phyloP scores from a whole-genome alignment of 192 early-diverging fungal genomes.

The Glomus cerebriforme region DNA sequence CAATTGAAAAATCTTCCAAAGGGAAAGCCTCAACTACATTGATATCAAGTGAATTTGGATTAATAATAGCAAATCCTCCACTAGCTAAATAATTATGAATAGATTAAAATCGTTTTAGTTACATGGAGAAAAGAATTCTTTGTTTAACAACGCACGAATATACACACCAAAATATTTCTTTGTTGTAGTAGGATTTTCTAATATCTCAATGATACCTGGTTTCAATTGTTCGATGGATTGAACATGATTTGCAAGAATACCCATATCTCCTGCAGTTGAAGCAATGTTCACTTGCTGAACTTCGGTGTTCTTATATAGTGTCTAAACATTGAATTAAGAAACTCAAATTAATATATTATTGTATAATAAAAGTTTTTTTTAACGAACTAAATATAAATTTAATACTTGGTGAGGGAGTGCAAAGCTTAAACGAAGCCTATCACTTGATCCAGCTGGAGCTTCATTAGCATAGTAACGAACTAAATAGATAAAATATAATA shows the following conservation, averaged over 20 bases:
- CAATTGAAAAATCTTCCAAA: slow-evolving; percentile 83
- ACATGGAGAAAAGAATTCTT: slow-evolving; percentile 3
- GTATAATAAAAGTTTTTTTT: not conserved
- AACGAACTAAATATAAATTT: slow-evolving; percentile 28
- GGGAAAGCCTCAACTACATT: slow-evolving; percentile 94
- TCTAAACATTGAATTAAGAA: slow-evolving; percentile 42
- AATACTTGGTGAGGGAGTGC: slow-evolving; percentile 85
- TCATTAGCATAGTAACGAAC: slow-evolving; percentile 84
- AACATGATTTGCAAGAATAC: slow-evolving; percentile 97
- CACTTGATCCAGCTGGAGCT: slow-evolving; percentile 63
- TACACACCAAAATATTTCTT: slow-evolving; percentile 90
- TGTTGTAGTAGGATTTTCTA: slow-evolving; percentile 68
- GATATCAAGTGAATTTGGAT: slow-evolving; percentile 97
- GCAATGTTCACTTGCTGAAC: slow-evolving; percentile 94
- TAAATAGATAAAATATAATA: no score
- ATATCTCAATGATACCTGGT: slow-evolving; percentile 84
- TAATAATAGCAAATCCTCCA: slow-evolving; percentile 96
- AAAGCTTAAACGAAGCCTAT: slow-evolving; percentile 82
- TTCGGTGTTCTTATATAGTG: slow-evolving; percentile 68
- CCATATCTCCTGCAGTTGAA: slow-evolving; percentile 92
- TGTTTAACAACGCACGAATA: not conserved
- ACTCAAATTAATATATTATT: not conserved
- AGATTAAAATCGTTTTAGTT: not conserved
- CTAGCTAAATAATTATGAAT: slow-evolving; percentile 56
- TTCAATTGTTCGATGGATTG: slow-evolving; percentile 95